These are phyloP conservation scores for Auricularia sp. DNA, from an alignment of 768 basidiomycete species.

Conservation along the genomic window DNA sequence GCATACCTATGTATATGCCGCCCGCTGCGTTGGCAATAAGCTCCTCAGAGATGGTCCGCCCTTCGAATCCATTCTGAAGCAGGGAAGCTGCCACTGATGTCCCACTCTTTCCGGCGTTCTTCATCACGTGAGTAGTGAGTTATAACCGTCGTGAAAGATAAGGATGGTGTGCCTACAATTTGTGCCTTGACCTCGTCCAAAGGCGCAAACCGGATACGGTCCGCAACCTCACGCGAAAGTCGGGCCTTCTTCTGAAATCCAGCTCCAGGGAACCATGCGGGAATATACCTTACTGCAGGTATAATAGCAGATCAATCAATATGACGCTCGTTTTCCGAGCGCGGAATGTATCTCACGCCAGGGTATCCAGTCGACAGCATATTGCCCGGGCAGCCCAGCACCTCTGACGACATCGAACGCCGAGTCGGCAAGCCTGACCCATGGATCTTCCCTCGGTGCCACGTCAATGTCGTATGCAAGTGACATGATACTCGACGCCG, in stretches of 20 bases:
- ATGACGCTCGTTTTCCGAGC: not conserved
- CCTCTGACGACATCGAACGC: not conserved
- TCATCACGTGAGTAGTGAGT: too few relatives aligned
- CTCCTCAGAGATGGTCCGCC: not conserved
- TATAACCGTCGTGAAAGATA: too few relatives aligned
- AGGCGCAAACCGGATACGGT: too few relatives aligned
- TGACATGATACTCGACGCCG: not conserved
- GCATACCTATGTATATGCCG: not conserved
- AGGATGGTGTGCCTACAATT: too few relatives aligned
- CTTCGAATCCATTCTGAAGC: too few relatives aligned
- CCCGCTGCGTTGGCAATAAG: not conserved
- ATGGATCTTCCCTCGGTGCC: not conserved
- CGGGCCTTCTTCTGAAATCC: constrained; percentile 11
- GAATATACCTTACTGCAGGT: constrained; percentile 12
- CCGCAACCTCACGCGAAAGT: not conserved
- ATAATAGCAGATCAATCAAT: too few relatives aligned
- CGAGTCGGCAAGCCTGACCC: not conserved
- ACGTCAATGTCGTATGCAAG: not conserved
- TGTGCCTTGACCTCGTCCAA: too few relatives aligned
- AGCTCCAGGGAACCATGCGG: constrained; percentile 13
- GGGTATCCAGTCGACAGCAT: not conserved
- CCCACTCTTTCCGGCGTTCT: too few relatives aligned
- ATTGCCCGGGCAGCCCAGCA: not conserved
- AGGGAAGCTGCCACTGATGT: too few relatives aligned
- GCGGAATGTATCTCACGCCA: not conserved